phyloP scores from a whole-genome alignment of 2,329 filamentous ascomycete genomes.

The Aspergillus sp. region DNA sequence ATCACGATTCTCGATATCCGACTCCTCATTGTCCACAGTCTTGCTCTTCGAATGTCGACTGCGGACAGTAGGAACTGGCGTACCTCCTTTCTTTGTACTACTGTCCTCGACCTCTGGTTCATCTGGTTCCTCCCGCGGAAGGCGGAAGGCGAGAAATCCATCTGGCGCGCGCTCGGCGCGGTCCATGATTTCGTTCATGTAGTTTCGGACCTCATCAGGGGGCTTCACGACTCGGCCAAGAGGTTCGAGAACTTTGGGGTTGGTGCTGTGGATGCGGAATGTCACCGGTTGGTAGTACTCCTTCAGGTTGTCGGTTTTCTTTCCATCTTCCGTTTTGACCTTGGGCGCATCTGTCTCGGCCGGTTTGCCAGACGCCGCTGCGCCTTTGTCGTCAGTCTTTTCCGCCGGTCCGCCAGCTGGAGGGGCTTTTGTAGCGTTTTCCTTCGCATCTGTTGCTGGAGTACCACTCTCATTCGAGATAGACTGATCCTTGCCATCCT shows the following conservation, averaged over 20 bases:
- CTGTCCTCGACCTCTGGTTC: constrained; percentile 24
- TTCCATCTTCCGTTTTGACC: constrained; percentile 10
- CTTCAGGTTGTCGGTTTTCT: constrained; percentile 27
- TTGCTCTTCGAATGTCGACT: constrained; percentile 22
- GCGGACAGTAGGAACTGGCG: constrained; percentile 20
- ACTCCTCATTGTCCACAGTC: constrained; percentile 25
- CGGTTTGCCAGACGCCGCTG: constrained; percentile 6
- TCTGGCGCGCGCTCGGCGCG: constrained; percentile 54
- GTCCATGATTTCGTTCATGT: constrained; percentile 58
- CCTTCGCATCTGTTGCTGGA: constrained; percentile 7
- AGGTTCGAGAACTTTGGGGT: constrained; percentile 53
- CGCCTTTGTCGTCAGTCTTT: neutral
- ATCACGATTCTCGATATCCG: constrained; percentile 20
- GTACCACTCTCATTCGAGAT: too few species aligned
- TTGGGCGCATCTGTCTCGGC: constrained; percentile 6
- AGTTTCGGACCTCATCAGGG: constrained; percentile 50
- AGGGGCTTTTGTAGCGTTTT: constrained; percentile 2
- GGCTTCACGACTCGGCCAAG: constrained; percentile 56
- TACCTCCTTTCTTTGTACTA: constrained; percentile 14
- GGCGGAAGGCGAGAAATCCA: constrained; percentile 54
- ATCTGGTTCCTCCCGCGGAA: constrained; percentile 46
- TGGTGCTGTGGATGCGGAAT: constrained; percentile 54
- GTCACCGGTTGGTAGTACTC: constrained; percentile 55
- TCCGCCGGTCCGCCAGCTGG: constrained; percentile 17
- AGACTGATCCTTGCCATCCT: constrained; percentile 7